Percentiles rank a stretch among this genome's conserved stretches.
These are phyloP conservation scores for Chimonanthus salicifolius DNA, from an alignment of 164 flowering plant species.

Conservation along the genomic window DNA sequence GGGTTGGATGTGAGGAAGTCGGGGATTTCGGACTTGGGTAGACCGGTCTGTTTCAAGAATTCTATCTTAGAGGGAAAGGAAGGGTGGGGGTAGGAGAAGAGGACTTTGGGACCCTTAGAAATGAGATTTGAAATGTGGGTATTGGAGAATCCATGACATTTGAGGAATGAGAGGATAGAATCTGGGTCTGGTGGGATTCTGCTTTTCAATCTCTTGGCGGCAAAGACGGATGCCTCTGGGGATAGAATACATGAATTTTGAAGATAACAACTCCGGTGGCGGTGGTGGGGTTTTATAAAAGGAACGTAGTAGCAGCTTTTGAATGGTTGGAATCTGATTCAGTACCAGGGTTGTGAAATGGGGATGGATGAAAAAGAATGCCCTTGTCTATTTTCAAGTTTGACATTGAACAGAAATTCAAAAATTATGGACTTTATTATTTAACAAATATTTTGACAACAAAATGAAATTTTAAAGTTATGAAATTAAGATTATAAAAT, in stretches of 20 bases:
- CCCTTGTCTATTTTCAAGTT: too few relatives aligned
- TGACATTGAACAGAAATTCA: too few relatives aligned
- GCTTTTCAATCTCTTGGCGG: neutral
- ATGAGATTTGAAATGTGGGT: constrained; percentile 12
- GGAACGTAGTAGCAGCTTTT: neutral
- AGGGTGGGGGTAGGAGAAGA: neutral
- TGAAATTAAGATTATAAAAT: too few relatives aligned
- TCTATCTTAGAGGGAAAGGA: constrained; percentile 22
- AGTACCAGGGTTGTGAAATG: neutral
- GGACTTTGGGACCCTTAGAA: neutral
- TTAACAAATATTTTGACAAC: too few relatives aligned
- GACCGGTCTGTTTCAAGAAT: constrained; percentile 12
- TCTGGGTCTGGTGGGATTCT: neutral
- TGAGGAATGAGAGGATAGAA: constrained; percentile 9
- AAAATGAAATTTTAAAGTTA: too few relatives aligned
- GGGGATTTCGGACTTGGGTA: constrained; percentile 10
- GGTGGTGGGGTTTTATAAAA: neutral
- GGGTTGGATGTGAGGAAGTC: constrained; percentile 5
- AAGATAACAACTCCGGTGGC: constrained; percentile 1
- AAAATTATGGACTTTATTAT: too few relatives aligned
- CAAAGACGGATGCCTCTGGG: neutral
- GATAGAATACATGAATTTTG: constrained; percentile 8
- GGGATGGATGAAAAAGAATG: too few relatives aligned
- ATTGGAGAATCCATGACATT: too few relatives aligned
- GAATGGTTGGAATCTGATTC: neutral